Base-by-base conservation (phyloP, 2,329 filamentous ascomycete genomes). In the Graphium sp. region DNA sequence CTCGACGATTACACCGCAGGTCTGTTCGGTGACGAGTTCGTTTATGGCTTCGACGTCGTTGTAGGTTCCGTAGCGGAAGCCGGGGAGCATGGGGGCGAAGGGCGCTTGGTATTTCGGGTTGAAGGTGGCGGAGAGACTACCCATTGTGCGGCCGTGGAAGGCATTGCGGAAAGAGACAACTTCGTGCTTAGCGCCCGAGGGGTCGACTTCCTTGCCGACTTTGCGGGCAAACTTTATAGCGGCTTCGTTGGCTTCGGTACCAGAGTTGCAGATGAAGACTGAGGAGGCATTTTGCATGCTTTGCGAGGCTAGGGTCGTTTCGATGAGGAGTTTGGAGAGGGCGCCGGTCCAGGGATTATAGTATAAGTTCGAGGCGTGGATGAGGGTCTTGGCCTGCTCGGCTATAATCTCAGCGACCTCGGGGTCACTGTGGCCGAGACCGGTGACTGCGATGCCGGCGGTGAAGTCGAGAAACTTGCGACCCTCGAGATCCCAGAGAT, bases 71-170 rank as follows among this genome's bases (percentile, higher is more conserved):
- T 89, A 83, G 46, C 61, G 73, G 59, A 93, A 95, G 3, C 89
- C 89, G 0, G 89, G 87, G 2, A 98, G 60, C 85, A 98, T 94
- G 21, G 89, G 89, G 10, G 81, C 64, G 47, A 98, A 98, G 0
- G 89, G 89, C 41, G 76, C 71, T 56, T 98, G 89, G 55, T 98
- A 98, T 53, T 98, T 98, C 12, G 84, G 82, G 56, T 95, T 98
- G 26, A 85, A 89, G 5, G 89, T 98, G 8, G 89, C 89, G n/a
- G 82, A 92, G 24, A 98, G 58, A 33, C 77, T 74, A 29, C 89
- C 89, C 82, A 95, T 92, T 11, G 89, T 95, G 34, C 89, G 77
- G 41, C 89, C 89, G 53, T 98, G 89, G 64, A 98, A 98, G 22
- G 82, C 85, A 42, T 78, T 76, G 42, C 81, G 59, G 61, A 95